A percentile compares a stretch with the other conserved stretches of the same genome.
phyloP scores from a whole-genome alignment of 179 eudicot genomes.

The Vitellaria paradoxa region DNA sequence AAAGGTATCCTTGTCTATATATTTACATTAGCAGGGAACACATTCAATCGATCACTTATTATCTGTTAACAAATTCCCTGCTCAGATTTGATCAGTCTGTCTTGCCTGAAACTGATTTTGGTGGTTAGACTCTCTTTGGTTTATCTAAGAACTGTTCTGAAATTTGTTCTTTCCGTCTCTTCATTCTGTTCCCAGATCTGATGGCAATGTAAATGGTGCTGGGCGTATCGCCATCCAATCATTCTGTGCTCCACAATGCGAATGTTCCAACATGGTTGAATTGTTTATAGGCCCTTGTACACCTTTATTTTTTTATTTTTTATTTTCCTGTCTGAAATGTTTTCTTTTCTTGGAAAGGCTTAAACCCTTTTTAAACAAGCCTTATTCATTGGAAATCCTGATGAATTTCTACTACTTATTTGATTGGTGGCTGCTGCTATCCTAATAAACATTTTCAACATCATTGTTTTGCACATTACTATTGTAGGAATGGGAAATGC shows the following conservation, averaged over 20 bases:
- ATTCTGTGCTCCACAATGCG: constrained; percentile 88
- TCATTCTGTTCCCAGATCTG: constrained; percentile 36
- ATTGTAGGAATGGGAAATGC: constrained; percentile 87
- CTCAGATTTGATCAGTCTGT: background rate
- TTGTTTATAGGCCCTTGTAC: background rate
- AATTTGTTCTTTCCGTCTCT: background rate
- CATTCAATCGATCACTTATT: background rate
- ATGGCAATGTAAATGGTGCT: constrained; percentile 39
- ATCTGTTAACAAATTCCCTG: background rate
- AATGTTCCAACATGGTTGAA: constrained; percentile 53
- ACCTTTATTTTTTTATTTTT: background rate
- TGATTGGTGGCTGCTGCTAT: background rate
- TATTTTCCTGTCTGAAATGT: background rate
- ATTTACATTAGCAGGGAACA: background rate
- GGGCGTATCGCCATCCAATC: constrained; percentile 89
- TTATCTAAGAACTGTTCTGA: background rate
- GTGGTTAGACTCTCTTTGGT: constrained; percentile 2
- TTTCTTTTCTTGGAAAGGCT: background rate
- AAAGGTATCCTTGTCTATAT: background rate
- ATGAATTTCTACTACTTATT: background rate
- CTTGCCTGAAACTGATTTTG: background rate
- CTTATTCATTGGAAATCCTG: background rate
- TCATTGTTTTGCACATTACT: background rate
- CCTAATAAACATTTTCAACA: constrained; percentile 1
- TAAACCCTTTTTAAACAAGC: background rate